Conservation (phyloP, 2,329 filamentous ascomycete genomes). For the Epichloe festucae region DNA sequence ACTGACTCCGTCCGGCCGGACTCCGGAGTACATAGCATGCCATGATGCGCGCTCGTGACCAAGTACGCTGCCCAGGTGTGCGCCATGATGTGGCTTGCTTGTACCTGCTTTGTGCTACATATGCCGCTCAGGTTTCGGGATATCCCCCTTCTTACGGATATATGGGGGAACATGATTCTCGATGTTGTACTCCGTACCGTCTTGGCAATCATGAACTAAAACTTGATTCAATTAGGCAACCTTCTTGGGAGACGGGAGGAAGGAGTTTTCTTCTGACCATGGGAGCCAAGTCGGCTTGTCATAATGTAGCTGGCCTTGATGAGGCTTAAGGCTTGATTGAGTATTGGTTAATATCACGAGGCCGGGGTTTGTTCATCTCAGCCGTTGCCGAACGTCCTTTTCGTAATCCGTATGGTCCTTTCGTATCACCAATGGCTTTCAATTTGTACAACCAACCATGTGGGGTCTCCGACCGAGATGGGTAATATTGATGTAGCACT, state of each 20-base stretch:
- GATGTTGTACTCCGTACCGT: too few relatives aligned
- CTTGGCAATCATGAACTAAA: too few relatives aligned
- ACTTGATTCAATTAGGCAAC: too few relatives aligned
- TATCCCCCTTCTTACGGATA: neutral
- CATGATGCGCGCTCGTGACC: too few relatives aligned
- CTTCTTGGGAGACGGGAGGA: too few relatives aligned
- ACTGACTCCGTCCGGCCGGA: too few relatives aligned
- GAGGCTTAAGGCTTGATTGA: neutral
- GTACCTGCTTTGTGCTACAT: neutral
- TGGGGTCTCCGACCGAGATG: neutral
- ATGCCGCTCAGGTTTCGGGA: neutral
- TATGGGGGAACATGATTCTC: too few relatives aligned
- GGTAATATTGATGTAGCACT: neutral
- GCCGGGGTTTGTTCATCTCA: neutral
- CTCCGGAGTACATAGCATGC: too few relatives aligned
- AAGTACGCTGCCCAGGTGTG: neutral
- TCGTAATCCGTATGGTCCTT: too few relatives aligned
- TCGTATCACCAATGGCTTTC: neutral
- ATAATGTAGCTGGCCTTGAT: neutral
- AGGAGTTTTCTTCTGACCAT: neutral
- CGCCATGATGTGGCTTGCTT: neutral
- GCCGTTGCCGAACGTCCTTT: neutral
- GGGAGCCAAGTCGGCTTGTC: neutral
- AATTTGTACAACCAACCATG: neutral
- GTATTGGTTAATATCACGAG: neutral